Evolutionary conservation across 345 rosid genomes (phyloP).

Genomic region (Diplotaxis tenuifolia): DNA sequence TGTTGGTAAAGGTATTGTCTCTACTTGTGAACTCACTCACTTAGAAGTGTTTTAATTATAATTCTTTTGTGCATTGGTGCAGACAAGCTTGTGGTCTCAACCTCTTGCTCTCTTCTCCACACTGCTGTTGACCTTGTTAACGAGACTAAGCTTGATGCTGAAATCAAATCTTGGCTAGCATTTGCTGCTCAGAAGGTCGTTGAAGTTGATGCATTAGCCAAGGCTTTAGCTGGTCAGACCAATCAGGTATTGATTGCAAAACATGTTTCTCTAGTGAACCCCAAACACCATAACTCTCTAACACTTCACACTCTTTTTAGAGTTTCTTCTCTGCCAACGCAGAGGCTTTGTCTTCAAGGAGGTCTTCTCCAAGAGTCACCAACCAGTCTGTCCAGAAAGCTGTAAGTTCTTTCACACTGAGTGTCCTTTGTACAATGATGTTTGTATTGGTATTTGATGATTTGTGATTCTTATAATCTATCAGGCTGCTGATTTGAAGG

Average conservation of each 20-base stretch:
- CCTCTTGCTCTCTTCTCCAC: constrained; percentile 96
- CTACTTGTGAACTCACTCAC: neutral
- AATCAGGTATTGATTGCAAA: constrained; percentile 56
- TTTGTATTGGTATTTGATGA: neutral
- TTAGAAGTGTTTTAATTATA: neutral
- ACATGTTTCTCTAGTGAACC: neutral
- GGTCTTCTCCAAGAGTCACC: constrained; percentile 84
- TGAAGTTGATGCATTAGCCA: constrained; percentile 92
- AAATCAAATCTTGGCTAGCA: constrained; percentile 94
- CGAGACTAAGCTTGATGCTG: constrained; percentile 79
- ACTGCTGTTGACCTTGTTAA: constrained; percentile 93
- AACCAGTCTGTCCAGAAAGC: constrained; percentile 95
- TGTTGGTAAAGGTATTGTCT: constrained; percentile 75
- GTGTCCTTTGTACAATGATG: neutral
- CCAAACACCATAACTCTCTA: neutral
- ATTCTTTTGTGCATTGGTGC: constrained; percentile 26
- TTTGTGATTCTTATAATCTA: constrained; percentile 19
- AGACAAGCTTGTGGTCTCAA: constrained; percentile 94
- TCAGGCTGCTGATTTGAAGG: constrained; percentile 96
- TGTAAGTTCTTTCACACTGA: constrained; percentile 45
- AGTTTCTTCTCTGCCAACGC: constrained; percentile 77
- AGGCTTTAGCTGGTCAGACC: constrained; percentile 81
- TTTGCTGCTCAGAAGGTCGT: constrained; percentile 95
- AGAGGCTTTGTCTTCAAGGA: constrained; percentile 83
- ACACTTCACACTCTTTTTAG: constrained; percentile 43